These are phyloP conservation scores for Annulohypoxylon bovei DNA, from an alignment of 495 filamentous ascomycete species.

Conservation along the genomic window DNA sequence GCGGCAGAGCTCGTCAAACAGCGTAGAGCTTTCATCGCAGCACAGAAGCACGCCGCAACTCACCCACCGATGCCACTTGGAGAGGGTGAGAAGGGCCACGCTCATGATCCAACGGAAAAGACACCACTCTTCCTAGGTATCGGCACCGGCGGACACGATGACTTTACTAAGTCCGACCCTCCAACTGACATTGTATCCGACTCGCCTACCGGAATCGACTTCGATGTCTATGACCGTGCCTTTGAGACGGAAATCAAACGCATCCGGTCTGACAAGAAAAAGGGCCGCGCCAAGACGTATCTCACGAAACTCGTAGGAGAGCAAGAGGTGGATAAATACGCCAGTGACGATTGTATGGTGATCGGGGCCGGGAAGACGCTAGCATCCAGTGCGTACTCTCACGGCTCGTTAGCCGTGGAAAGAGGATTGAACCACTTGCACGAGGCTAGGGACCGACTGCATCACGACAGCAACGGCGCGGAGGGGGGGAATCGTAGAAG, in stretches of 20 bases:
- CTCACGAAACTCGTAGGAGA: conserved; percentile 43
- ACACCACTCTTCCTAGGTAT: conserved; percentile 77
- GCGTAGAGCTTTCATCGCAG: conserved; percentile 49
- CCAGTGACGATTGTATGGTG: conserved; percentile 44
- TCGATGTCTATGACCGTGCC: conserved; percentile 87
- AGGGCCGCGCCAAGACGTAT: conserved; percentile 42
- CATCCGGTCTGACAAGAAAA: conserved; percentile 59
- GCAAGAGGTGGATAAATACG: conserved; percentile 43
- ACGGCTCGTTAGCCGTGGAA: conserved; percentile 11
- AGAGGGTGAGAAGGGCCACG: conserved; percentile 64
- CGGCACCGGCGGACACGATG: conserved; percentile 65
- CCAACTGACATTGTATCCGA: conserved; percentile 73
- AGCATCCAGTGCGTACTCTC: conserved; percentile 11
- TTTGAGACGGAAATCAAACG: conserved; percentile 83
- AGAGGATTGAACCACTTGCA: conserved; percentile 19
- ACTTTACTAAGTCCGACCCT: conserved; percentile 42
- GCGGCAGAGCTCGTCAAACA: conserved; percentile 52
- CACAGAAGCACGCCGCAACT: conserved; percentile 37
- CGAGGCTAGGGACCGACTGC: conserved; percentile 14
- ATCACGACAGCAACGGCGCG: not conserved
- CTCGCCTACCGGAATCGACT: conserved; percentile 80
- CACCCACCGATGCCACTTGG: conserved; percentile 30
- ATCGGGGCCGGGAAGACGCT: conserved; percentile 39
- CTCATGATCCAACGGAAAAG: conserved; percentile 69
- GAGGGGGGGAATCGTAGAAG: conserved; percentile 8